These are phyloP conservation scores for Lactarius quietus DNA, from an alignment of 768 basidiomycete species.

Conservation along the genomic window DNA sequence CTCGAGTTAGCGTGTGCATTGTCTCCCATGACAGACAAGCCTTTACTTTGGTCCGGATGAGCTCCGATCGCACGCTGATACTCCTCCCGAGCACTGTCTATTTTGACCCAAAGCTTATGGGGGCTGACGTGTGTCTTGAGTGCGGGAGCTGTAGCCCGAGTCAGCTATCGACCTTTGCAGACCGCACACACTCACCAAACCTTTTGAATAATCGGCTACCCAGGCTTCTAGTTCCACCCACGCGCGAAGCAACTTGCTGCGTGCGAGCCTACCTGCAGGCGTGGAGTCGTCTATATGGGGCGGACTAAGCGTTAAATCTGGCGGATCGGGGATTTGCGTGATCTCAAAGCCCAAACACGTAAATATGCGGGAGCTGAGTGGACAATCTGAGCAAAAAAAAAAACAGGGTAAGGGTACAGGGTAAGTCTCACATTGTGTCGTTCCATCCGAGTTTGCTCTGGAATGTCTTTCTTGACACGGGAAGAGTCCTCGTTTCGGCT, in stretches of 20 bases:
- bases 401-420: background rate
- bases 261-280: slow-evolving; percentile 46
- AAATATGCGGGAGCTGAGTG: slow-evolving; percentile 41
- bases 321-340: slow-evolving; percentile 25
- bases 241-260: slow-evolving; percentile 65
- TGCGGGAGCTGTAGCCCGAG: slow-evolving; percentile 37
- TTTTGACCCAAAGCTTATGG: slow-evolving; percentile 46
- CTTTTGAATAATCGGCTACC: slow-evolving; percentile 53
- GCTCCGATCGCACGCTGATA: slow-evolving; percentile 72
- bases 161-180: background rate
- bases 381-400: background rate
- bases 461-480: slow-evolving; percentile 52
- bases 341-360: slow-evolving; percentile 39
- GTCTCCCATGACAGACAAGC: background rate
- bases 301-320: slow-evolving; percentile 48
- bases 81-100: slow-evolving; percentile 62
- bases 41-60: slow-evolving; percentile 74
- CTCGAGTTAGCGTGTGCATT: slow-evolving; percentile 11
- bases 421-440: slow-evolving; percentile 47
- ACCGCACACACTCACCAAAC: slow-evolving; percentile 38
- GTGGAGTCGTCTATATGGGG: slow-evolving; percentile 50
- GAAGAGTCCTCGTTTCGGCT: slow-evolving; percentile 57
- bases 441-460: slow-evolving; percentile 67
- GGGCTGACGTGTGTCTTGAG: slow-evolving; percentile 41
- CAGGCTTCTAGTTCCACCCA: slow-evolving; percentile 78